These are phyloP conservation scores for Penicillium sp. DNA, from an alignment of 2,329 filamentous ascomycete genomes.

Conservation along the genomic window DNA sequence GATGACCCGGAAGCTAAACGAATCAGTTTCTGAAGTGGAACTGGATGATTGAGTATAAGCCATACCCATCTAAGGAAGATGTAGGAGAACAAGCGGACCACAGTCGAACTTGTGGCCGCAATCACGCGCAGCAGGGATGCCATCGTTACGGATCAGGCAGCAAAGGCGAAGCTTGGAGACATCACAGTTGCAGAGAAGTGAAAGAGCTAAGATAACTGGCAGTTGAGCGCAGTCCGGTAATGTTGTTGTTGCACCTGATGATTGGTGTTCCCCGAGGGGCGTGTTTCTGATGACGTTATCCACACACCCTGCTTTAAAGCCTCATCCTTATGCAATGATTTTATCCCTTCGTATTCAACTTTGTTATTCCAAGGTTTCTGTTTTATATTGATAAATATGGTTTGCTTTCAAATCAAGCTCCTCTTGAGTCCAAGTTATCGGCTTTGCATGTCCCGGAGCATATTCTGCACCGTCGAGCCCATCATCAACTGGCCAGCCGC, in stretches of 20 bases:
- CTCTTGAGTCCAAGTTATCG: background rate
- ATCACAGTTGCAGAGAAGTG: background rate
- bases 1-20: constrained; percentile 39
- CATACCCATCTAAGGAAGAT: constrained; percentile 48
- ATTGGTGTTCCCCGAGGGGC: constrained; percentile 5
- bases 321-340: background rate
- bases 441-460: constrained; percentile 29
- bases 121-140: constrained; percentile 30
- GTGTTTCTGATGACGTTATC: constrained; percentile 15
- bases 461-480: constrained; percentile 30
- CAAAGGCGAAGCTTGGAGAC: background rate
- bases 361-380: background rate
- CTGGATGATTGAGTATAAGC: background rate
- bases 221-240: constrained; percentile 5
- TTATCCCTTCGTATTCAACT: background rate
- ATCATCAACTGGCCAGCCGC: constrained; percentile 31
- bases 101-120: constrained; percentile 37
- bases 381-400: background rate
- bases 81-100: constrained; percentile 38
- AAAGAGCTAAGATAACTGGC: background rate
- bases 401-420: too few species aligned
- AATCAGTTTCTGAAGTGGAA: background rate
- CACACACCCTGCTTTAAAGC: background rate
- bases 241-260: constrained; percentile 6
- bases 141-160: constrained; percentile 25